Evolutionary conservation across 352 stramenopile genomes (phyloP).

Genomic region (Blastocystis hominis): DNA sequence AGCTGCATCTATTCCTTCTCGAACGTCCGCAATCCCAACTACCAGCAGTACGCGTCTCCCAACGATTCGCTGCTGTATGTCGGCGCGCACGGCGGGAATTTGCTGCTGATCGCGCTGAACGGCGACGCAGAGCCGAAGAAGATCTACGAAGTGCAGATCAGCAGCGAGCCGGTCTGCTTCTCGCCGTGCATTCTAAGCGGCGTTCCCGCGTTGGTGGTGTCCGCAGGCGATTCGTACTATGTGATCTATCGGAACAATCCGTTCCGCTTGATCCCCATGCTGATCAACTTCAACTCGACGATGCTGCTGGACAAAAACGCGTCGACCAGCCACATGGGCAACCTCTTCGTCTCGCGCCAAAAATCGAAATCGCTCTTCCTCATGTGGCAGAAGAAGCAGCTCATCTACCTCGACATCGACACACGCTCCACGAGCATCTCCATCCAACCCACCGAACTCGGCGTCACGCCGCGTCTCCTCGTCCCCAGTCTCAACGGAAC

Average conservation of each 20-base stretch:
- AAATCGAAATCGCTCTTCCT: background rate
- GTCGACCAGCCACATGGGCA: background rate
- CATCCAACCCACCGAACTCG: background rate
- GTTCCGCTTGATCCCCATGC: background rate
- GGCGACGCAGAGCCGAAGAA: background rate
- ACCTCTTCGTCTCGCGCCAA: conserved; percentile 4
- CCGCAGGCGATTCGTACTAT: background rate
- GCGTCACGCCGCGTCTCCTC: background rate
- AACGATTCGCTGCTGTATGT: background rate
- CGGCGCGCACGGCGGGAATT: background rate
- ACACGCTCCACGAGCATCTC: background rate
- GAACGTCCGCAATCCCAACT: background rate
- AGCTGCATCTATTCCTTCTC: conserved; percentile 33
- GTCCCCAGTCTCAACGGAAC: background rate
- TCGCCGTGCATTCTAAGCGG: background rate
- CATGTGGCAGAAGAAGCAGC: conserved; percentile 9
- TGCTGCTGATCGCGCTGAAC: background rate
- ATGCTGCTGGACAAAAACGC: background rate
- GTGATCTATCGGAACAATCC: conserved; percentile 20
- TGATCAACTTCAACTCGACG: background rate
- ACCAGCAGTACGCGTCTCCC: background rate
- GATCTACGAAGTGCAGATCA: background rate
- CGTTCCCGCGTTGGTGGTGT: conserved; percentile 6
- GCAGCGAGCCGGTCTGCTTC: background rate
- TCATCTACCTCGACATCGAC: background rate